phyloP scores from a whole-genome alignment of 1,139 yeast species.

The Protomyces macrosporus region DNA sequence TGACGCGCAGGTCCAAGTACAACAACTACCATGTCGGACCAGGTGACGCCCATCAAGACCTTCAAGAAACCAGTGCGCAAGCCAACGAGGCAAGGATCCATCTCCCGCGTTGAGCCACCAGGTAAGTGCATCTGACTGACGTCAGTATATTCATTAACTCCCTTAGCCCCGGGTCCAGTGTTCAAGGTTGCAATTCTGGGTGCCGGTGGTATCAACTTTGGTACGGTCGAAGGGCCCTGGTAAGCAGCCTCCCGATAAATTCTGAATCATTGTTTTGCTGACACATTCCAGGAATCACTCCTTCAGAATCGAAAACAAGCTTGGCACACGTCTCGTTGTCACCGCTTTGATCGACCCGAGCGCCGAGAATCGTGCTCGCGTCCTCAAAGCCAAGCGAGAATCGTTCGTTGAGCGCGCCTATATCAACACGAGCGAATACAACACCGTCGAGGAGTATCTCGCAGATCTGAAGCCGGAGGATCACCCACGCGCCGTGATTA shows the following conservation, averaged over 20 bases:
- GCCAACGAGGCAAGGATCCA: conserved; percentile 20
- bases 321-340: conserved; percentile 31
- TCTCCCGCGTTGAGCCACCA: conserved; percentile 22
- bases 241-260: conserved; percentile 30
- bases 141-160: too few relatives aligned
- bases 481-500: conserved; percentile 30
- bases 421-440: conserved; percentile 28
- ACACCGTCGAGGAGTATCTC: conserved; percentile 29
- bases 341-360: conserved; percentile 33
- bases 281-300: background rate
- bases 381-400: conserved; percentile 29
- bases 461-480: conserved; percentile 25
- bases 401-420: conserved; percentile 29
- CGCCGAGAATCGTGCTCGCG: conserved; percentile 27
- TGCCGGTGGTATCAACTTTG: conserved; percentile 32
- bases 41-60: background rate
- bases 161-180: conserved; percentile 22
- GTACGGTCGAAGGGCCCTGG: conserved; percentile 33
- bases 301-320: conserved; percentile 28
- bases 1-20: too few relatives aligned
- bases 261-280: too few relatives aligned
- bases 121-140: too few relatives aligned
- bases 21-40: background rate
- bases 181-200: conserved; percentile 27
- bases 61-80: conserved; percentile 23